Evolutionary conservation across 2,329 filamentous ascomycete genomes (phyloP), one percentile per base, ranked within the genome.

Genomic region (Lasiodiplodia sp.): DNA sequence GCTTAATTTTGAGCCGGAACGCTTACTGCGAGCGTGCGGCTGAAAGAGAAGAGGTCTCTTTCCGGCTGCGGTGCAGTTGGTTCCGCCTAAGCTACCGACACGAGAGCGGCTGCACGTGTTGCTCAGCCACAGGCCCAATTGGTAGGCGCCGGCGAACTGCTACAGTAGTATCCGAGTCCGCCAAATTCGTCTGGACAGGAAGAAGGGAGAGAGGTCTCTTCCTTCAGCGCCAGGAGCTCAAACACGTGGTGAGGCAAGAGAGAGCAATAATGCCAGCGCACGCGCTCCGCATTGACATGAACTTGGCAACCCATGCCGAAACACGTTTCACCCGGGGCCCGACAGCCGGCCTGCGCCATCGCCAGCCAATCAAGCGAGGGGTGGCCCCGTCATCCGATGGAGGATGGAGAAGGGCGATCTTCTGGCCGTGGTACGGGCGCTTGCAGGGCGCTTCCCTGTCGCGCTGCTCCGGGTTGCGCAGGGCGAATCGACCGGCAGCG

Each of bases 401-500:
- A 8, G 16, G 21, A 14, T 23, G 37, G 12, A 25, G n/a, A 40
- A 8, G 55, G 57, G 38, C 37, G 57, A 25, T 58, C 37, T 37
- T 34, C 4, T 37, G 28, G 49, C 16, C n/a, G 23, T 21, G 58
- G 40, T 18, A 10, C 25, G 44, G 44, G 44, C 60, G 60, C 44
- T 52, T 52, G 60, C 44, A 38, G 60, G 44, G 60, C 60, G 44
- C 60, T 31, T 52, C 60, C 44, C 60, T 51, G 40, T 47, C 58
- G 44, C 56, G 12, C 21, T 8, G 14, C 21, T 18, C 21, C 37
- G 10, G 40, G 28, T 10, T 16, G n/a, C 28, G 25, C 28, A 31
- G 31, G 53, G 31, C 60, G 60, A 64, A 64, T 53, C 60, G 60
- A 25, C 25, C 4, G 47, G 11, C 25, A 16, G n/a, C 47, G 11